phyloP scores from a whole-genome alignment of 257 asterid species.

The Solanum dulcamara region DNA sequence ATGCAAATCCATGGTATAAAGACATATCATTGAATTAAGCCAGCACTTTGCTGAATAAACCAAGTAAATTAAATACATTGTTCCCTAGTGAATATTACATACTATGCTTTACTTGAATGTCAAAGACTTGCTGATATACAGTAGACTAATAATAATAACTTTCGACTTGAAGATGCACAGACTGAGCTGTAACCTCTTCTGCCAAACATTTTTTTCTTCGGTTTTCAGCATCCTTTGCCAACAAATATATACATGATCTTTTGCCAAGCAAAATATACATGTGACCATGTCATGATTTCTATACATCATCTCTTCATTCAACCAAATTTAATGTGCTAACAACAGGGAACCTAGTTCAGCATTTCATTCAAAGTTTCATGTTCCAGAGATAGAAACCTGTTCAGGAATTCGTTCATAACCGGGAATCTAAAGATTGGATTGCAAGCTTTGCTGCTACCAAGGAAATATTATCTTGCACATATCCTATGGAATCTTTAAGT shows the following conservation, averaged over 20 bases:
- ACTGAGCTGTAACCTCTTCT: neutral
- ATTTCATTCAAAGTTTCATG: neutral
- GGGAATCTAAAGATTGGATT: conserved; percentile 45
- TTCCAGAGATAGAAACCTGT: neutral
- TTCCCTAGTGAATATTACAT: neutral
- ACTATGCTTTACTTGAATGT: neutral
- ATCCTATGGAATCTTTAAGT: conserved; percentile 29
- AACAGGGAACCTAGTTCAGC: neutral
- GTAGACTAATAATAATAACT: neutral
- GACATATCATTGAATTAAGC: neutral
- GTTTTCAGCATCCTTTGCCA: neutral
- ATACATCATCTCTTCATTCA: neutral
- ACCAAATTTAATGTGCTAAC: neutral
- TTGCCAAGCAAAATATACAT: neutral
- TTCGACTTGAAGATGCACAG: neutral
- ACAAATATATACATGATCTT: neutral
- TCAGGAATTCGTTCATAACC: neutral
- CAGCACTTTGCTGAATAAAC: neutral
- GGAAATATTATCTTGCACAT: conserved; percentile 35
- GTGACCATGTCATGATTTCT: neutral
- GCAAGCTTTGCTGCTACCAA: conserved; percentile 77
- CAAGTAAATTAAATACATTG: neutral
- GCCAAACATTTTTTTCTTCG: neutral
- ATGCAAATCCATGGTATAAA: neutral
- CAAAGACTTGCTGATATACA: neutral